These are phyloP conservation scores for Arachnomyces sp. DNA, from an alignment of 2,329 filamentous ascomycete genomes.

Conservation along the genomic window DNA sequence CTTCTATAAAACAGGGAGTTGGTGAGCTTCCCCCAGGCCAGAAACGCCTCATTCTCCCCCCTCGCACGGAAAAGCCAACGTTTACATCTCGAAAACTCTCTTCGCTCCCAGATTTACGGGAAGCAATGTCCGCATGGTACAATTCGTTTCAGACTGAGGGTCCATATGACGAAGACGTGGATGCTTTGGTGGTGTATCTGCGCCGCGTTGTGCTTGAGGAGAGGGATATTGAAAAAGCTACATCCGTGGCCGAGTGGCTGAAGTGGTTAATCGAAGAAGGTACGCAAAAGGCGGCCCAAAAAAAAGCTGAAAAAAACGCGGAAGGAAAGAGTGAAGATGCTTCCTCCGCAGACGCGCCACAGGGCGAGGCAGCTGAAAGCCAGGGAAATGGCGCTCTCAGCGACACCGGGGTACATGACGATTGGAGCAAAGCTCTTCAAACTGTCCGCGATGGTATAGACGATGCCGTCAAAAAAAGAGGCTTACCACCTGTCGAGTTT, in stretches of 20 bases:
- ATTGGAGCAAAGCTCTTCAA: conserved; percentile 14
- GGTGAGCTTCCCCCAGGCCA: conserved; percentile 19
- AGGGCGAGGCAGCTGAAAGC: not conserved
- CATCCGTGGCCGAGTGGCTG: conserved; percentile 61
- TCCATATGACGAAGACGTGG: conserved; percentile 71
- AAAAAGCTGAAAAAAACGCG: conserved; percentile 32
- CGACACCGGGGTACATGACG: not conserved
- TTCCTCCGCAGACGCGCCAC: too few relatives aligned
- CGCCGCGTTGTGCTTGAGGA: conserved; percentile 66
- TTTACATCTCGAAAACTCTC: conserved; percentile 56
- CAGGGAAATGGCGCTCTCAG: not conserved
- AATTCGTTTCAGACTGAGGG: conserved; percentile 62
- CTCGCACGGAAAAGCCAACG: conserved; percentile 47
- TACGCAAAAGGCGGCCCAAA: not conserved
- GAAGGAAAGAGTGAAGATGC: too few relatives aligned
- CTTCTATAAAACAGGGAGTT: not conserved
- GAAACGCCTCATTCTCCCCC: conserved; percentile 39
- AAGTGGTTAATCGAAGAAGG: conserved; percentile 26
- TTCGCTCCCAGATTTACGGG: conserved; percentile 57
- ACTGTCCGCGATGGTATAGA: conserved; percentile 38
- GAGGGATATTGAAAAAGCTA: conserved; percentile 66
- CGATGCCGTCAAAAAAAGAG: conserved; percentile 48
- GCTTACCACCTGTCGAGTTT: conserved; percentile 50
- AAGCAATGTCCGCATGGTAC: conserved; percentile 71
- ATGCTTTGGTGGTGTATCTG: conserved; percentile 66